These are phyloP conservation scores for Abortiporus biennis DNA, from an alignment of 1,284 basidiomycete genomes.

Conservation along the genomic window DNA sequence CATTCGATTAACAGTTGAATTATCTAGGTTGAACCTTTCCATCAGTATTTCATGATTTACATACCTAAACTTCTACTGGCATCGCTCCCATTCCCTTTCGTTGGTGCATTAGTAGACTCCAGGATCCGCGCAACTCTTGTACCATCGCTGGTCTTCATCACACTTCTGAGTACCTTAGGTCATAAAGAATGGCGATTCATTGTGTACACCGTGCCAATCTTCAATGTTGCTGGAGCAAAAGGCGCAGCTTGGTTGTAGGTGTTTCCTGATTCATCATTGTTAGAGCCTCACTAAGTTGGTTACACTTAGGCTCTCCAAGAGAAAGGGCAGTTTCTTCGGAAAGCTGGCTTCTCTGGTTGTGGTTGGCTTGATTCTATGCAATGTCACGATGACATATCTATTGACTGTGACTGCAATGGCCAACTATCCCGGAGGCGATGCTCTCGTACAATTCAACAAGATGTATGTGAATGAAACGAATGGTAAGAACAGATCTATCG, in stretches of 20 bases:
- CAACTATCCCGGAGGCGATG: constrained; percentile 91
- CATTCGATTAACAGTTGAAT: too few species aligned
- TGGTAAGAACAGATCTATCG: constrained; percentile 24
- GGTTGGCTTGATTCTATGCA: constrained; percentile 42
- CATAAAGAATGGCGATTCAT: constrained; percentile 98
- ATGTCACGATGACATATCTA: constrained; percentile 45
- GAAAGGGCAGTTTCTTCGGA: constrained; percentile 38
- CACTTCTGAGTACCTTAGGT: constrained; percentile 66
- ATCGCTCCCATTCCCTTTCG: constrained; percentile 56
- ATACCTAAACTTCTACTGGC: constrained; percentile 80
- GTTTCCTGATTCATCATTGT: constrained; percentile 1
- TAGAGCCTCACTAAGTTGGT: background rate
- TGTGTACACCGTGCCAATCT: constrained; percentile 77
- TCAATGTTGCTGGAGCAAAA: constrained; percentile 78
- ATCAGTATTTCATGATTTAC: constrained; percentile 64
- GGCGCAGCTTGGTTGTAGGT: constrained; percentile 59
- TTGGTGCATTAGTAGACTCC: constrained; percentile 42
- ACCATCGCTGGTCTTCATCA: constrained; percentile 53
- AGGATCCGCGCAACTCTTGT: constrained; percentile 46
- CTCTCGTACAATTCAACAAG: constrained; percentile 60
- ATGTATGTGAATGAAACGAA: constrained; percentile 29
- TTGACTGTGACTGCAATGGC: constrained; percentile 53
- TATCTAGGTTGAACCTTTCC: constrained; percentile 68
- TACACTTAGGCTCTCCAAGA: constrained; percentile 35
- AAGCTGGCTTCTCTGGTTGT: constrained; percentile 38